Percentiles rank a stretch among this genome's conserved stretches.
These are phyloP conservation scores for Aspergillus alliaceus DNA, from an alignment of 2,329 filamentous ascomycete species.

Conservation along the genomic window DNA sequence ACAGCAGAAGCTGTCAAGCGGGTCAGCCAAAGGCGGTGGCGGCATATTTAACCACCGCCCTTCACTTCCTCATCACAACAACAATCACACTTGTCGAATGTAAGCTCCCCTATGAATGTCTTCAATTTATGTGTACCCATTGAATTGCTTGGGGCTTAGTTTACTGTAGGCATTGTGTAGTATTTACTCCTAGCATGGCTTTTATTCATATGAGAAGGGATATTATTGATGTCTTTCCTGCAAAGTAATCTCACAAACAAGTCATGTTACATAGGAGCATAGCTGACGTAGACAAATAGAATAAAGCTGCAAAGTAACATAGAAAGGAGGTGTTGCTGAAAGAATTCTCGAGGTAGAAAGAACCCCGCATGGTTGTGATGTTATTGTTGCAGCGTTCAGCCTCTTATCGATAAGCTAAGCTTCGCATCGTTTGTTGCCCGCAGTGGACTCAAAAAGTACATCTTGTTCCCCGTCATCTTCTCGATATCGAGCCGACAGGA, in stretches of 20 bases:
- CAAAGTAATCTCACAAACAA: not conserved
- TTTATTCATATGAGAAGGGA: not conserved
- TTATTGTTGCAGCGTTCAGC: not conserved
- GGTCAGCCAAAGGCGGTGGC: conserved; percentile 22
- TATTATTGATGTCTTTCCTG: not conserved
- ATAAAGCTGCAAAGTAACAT: not conserved
- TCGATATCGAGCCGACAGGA: not conserved
- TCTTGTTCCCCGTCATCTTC: conserved; percentile 4
- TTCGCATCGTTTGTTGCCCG: conserved; percentile 3
- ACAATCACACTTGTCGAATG: not conserved
- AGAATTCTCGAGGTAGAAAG: not conserved
- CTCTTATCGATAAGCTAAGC: conserved; percentile 28
- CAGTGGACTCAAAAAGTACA: not conserved
- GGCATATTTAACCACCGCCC: not conserved
- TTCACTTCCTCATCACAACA: not conserved
- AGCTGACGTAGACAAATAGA: not conserved
- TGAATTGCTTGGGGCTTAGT: not conserved
- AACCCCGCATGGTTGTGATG: not conserved
- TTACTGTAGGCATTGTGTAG: not conserved
- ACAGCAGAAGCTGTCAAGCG: conserved; percentile 4
- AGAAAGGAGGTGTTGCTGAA: not conserved
- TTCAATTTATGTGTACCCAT: not conserved
- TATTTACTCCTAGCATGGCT: not conserved
- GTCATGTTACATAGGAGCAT: not conserved
- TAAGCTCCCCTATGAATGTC: not conserved